Evolutionary conservation across 176 grass and related monocot genomes (phyloP).

Genomic region (Oryza longistaminata): DNA sequence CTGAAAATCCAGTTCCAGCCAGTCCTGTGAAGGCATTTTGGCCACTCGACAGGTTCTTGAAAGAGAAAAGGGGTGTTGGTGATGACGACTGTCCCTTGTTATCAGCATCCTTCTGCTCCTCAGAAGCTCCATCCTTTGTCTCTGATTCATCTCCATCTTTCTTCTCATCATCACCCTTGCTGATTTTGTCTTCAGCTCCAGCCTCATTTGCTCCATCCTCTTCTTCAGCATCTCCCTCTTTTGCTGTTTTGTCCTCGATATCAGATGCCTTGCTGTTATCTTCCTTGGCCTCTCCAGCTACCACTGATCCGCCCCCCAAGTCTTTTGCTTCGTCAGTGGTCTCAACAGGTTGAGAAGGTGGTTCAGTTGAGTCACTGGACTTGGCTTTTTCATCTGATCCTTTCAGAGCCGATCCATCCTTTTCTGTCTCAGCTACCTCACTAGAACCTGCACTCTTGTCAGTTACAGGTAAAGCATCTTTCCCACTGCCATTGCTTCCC

Average conservation of each 20-base stretch:
- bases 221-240: conserved; percentile 42
- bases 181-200: conserved; percentile 48
- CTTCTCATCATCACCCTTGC: conserved; percentile 33
- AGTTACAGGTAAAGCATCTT: conserved; percentile 25
- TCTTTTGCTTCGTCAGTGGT: conserved; percentile 46
- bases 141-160: conserved; percentile 49
- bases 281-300: conserved; percentile 42
- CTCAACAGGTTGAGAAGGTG: conserved; percentile 31
- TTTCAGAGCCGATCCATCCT: conserved; percentile 30
- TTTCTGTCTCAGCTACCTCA: conserved; percentile 21
- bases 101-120: conserved; percentile 52
- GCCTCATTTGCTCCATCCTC: conserved; percentile 41
- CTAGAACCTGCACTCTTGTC: conserved; percentile 26
- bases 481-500: conserved; percentile 45
- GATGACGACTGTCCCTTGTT: conserved; percentile 46
- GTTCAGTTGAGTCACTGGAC: conserved; percentile 22
- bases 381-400: conserved; percentile 10
- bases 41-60: conserved; percentile 85
- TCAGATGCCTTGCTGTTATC: conserved; percentile 40
- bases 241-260: conserved; percentile 33
- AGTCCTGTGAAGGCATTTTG: conserved; percentile 96
- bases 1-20: conserved; percentile 85
- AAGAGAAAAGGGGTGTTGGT: conserved; percentile 63
- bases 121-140: conserved; percentile 32
- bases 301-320: conserved; percentile 28